phyloP scores from a whole-genome alignment of 2,329 filamentous ascomycete genomes.

The Chaetomium sp. region DNA sequence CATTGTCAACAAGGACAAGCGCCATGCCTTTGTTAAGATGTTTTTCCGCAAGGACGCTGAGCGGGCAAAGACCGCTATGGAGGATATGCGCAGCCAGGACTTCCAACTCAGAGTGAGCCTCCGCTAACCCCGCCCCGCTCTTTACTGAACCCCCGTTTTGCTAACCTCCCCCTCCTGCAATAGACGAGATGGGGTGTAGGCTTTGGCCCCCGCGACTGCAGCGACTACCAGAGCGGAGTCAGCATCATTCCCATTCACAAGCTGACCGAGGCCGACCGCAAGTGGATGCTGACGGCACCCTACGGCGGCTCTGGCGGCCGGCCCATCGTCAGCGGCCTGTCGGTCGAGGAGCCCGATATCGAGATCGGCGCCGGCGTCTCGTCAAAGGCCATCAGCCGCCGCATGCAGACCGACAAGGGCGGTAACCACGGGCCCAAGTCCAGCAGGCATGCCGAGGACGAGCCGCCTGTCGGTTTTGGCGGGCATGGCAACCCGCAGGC shows the following conservation, averaged over 20 bases:
- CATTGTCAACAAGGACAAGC: constrained; percentile 97
- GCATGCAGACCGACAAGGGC: constrained; percentile 69
- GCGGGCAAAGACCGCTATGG: constrained; percentile 82
- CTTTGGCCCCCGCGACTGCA: constrained; percentile 95
- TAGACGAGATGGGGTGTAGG: constrained; percentile 94
- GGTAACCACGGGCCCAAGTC: constrained; percentile 67
- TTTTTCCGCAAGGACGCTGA: constrained; percentile 84
- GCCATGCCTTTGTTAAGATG: constrained; percentile 99
- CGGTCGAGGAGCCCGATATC: constrained; percentile 96
- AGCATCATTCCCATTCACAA: constrained; percentile 91
- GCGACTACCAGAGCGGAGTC: constrained; percentile 88
- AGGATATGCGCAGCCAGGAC: constrained; percentile 71
- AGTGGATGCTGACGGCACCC: constrained; percentile 94
- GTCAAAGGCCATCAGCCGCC: constrained; percentile 78
- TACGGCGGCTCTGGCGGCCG: constrained; percentile 89
- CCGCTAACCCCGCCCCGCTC: constrained; percentile 26
- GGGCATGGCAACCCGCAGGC: constrained; percentile 16
- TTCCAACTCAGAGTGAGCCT: constrained; percentile 70
- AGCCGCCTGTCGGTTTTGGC: constrained; percentile 31
- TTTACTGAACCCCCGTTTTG: background rate
- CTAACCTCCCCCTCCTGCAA: constrained; percentile 48
- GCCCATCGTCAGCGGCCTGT: constrained; percentile 77
- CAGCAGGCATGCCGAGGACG: constrained; percentile 48
- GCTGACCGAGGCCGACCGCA: constrained; percentile 92
- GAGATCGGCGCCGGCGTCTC: constrained; percentile 97